phyloP scores from a whole-genome alignment of 768 basidiomycete species.

The Xerocomellus intermedius region DNA sequence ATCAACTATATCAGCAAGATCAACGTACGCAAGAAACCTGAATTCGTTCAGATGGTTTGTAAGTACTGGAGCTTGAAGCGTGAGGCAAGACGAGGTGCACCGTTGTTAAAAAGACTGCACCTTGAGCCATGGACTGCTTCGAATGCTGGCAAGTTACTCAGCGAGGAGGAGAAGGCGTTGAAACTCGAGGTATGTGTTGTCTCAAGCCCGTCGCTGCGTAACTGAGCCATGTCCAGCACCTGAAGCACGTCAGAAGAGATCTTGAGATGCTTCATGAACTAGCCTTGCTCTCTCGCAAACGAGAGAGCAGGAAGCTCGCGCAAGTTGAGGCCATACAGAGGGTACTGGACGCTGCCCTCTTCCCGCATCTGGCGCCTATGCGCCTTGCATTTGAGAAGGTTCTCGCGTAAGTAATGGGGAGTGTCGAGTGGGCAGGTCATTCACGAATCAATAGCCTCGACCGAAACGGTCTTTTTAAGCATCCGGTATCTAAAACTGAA shows the following conservation, averaged over 20 bases:
- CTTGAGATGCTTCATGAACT: conserved; percentile 71
- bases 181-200: conserved; percentile 69
- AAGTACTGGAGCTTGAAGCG: conserved; percentile 98
- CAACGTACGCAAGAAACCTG: conserved; percentile 67
- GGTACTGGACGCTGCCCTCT: conserved; percentile 61
- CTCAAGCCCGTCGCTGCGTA: background rate
- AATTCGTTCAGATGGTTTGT: conserved; percentile 76
- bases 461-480: conserved; percentile 70
- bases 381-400: conserved; percentile 69
- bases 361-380: conserved; percentile 62
- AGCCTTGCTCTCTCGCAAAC: conserved; percentile 64
- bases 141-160: conserved; percentile 58
- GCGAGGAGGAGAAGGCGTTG: conserved; percentile 77
- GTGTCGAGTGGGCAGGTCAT: background rate
- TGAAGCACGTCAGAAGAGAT: conserved; percentile 70
- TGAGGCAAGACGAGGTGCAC: conserved; percentile 90
- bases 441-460: conserved; percentile 55
- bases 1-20: conserved; percentile 70
- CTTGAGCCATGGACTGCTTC: conserved; percentile 96
- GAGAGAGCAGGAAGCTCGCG: conserved; percentile 78
- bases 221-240: conserved; percentile 33
- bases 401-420: conserved; percentile 49
- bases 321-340: conserved; percentile 67
- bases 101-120: conserved; percentile 88
- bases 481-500: conserved; percentile 73